Evolutionary conservation across 306 rosid genomes (phyloP).

Genomic region (Rosa persica): DNA sequence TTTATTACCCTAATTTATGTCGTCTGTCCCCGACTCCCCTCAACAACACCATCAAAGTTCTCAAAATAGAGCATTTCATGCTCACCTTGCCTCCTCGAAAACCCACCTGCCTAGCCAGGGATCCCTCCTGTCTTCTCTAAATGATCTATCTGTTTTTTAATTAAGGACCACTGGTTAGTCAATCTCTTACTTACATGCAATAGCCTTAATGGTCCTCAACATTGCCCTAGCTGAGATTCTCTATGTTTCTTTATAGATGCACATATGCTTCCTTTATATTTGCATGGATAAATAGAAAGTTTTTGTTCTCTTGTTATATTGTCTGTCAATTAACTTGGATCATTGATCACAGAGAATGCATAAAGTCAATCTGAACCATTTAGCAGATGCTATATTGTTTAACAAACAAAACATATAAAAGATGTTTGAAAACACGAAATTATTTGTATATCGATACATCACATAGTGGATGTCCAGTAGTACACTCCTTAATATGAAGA

Average conservation of each 20-base stretch:
- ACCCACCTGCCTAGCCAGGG: conserved; percentile 25
- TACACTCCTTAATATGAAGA: background rate
- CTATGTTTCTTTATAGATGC: conserved; percentile 5
- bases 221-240: conserved; percentile 9
- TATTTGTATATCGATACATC: background rate
- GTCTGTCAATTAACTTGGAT: background rate
- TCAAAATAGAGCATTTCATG: conserved; percentile 45
- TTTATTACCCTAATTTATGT: conserved; percentile 43
- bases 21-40: conserved; percentile 55
- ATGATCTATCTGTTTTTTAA: background rate
- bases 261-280: too few relatives aligned
- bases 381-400: background rate
- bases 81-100: conserved; percentile 37
- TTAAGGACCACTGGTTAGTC: conserved; percentile 2
- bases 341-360: background rate
- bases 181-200: conserved; percentile 1
- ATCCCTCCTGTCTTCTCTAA: conserved; percentile 32
- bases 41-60: conserved; percentile 56
- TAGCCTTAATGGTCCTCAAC: background rate
- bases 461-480: background rate
- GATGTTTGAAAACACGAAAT: background rate
- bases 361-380: background rate
- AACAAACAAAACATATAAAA: background rate
- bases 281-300: background rate
- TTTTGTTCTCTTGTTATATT: background rate